Evolutionary conservation across 192 early-diverging fungal genomes (phyloP).

Genomic region (Coemansia sp.): DNA sequence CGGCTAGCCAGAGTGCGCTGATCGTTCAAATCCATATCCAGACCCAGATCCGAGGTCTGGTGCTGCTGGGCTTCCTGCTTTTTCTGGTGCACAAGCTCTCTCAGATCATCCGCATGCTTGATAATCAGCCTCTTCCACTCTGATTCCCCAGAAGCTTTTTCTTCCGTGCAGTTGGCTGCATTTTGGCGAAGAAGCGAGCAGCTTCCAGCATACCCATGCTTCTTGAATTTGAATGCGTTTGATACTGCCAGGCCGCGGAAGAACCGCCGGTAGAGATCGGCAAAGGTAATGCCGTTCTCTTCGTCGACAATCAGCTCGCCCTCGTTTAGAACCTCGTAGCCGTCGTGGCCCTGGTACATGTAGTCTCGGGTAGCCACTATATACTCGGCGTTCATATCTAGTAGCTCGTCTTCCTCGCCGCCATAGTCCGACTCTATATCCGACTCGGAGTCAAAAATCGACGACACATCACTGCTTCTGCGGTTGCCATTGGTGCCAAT

Average conservation of each 20-base stretch:
- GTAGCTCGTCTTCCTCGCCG: slow-evolving; percentile 38
- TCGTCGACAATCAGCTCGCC: slow-evolving; percentile 58
- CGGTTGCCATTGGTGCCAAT: slow-evolving; percentile 7
- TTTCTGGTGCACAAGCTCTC: slow-evolving; percentile 14
- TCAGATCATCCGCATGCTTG: slow-evolving; percentile 35
- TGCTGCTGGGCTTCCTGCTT: slow-evolving; percentile 1
- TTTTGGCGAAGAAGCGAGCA: slow-evolving; percentile 21
- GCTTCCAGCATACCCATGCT: slow-evolving; percentile 20
- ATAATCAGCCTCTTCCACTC: slow-evolving; percentile 36
- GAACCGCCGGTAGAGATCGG: slow-evolving; percentile 56
- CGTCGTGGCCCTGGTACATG: slow-evolving; percentile 63
- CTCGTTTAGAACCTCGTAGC: slow-evolving; percentile 50
- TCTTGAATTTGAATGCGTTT: slow-evolving; percentile 53
- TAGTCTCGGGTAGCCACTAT: slow-evolving; percentile 60
- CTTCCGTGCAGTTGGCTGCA: background rate
- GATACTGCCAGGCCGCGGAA: slow-evolving; percentile 61
- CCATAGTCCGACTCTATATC: slow-evolving; percentile 31
- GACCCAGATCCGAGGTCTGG: background rate
- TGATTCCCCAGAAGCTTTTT: slow-evolving; percentile 1
- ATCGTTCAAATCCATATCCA: too few species aligned
- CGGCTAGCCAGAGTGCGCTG: slow-evolving; percentile 10
- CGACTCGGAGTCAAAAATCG: slow-evolving; percentile 21
- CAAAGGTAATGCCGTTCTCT: slow-evolving; percentile 59
- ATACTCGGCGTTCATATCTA: slow-evolving; percentile 55
- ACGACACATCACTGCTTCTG: slow-evolving; percentile 11